These are phyloP conservation scores for Nakataea oryzae DNA, from an alignment of 2,329 filamentous ascomycete species.

Conservation along the genomic window DNA sequence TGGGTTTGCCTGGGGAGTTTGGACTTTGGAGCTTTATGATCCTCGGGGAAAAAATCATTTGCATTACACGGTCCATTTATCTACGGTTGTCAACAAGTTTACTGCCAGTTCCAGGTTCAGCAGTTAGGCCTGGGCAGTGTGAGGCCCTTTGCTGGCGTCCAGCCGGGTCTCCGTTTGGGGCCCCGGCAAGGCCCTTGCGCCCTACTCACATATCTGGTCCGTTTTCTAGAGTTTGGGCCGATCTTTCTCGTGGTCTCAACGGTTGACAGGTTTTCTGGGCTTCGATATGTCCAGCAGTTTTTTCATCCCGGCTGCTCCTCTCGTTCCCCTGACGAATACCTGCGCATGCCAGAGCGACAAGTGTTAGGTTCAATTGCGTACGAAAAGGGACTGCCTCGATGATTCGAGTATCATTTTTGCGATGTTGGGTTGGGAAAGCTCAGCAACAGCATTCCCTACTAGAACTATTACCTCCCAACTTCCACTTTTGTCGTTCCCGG, in stretches of 20 bases:
- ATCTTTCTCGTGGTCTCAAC: not conserved
- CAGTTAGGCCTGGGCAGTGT: not conserved
- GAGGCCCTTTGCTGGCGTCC: not conserved
- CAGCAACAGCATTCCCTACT: no score
- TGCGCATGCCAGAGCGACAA: no score
- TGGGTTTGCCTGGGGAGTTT: conserved; percentile 20
- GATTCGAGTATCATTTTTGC: no score
- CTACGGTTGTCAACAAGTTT: conserved; percentile 10
- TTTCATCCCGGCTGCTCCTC: no score
- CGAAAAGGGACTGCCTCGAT: no score
- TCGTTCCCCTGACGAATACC: no score
- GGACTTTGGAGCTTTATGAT: conserved; percentile 16
- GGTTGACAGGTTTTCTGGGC: not conserved
- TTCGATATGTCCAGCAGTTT: no score
- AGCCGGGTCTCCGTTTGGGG: not conserved
- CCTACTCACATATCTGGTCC: not conserved
- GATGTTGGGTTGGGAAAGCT: no score
- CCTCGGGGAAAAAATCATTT: conserved; percentile 17
- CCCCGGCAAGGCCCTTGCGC: not conserved
- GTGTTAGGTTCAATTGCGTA: no score
- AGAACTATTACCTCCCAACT: no score
- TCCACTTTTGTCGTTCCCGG: no score
- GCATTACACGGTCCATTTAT: conserved; percentile 16
- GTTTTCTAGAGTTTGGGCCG: not conserved
- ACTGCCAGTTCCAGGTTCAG: not conserved